A percentile compares a stretch with the other conserved stretches of the same genome.
phyloP scores from a whole-genome alignment of 495 filamentous ascomycete genomes.

The Trichoderma reesei region DNA sequence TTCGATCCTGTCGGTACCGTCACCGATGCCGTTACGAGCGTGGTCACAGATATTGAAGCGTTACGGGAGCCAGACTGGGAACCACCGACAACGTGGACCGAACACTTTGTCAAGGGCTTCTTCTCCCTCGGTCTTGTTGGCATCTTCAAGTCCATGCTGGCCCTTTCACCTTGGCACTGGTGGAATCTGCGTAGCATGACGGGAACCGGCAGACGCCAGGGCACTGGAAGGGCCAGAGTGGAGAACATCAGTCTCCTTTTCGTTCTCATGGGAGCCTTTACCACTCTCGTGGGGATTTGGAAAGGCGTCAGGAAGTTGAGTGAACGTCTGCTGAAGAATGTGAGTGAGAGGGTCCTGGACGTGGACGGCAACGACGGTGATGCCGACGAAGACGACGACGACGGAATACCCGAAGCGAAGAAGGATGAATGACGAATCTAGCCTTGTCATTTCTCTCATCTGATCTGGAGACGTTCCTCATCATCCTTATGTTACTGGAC shows the following conservation, averaged over 20 bases:
- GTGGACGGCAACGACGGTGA: conserved; percentile 68
- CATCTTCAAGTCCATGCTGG: conserved; percentile 70
- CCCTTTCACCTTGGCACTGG: conserved; percentile 66
- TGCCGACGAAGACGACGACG: conserved; percentile 47
- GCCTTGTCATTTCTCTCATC: too few relatives aligned
- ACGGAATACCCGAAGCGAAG: conserved; percentile 13
- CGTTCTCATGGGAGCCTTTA: conserved; percentile 67
- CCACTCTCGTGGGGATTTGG: conserved; percentile 73
- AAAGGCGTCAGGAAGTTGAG: conserved; percentile 66
- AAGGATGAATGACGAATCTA: conserved; percentile 9
- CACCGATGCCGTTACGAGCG: conserved; percentile 27
- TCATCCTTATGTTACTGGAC: neutral
- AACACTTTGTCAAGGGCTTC: conserved; percentile 82
- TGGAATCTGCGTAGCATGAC: conserved; percentile 54
- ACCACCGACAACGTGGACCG: conserved; percentile 51
- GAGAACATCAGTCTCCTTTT: conserved; percentile 67
- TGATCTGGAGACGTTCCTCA: neutral
- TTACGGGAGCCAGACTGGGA: conserved; percentile 28
- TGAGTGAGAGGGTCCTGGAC: conserved; percentile 71
- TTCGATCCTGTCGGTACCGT: conserved; percentile 55
- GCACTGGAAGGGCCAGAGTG: conserved; percentile 60
- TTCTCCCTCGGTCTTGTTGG: conserved; percentile 77
- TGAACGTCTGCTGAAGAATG: conserved; percentile 58
- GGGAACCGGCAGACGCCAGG: conserved; percentile 38
- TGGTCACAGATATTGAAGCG: conserved; percentile 28